These are phyloP conservation scores for Canariomyces notabilis DNA, from an alignment of 2,329 filamentous ascomycete genomes.

Conservation along the genomic window DNA sequence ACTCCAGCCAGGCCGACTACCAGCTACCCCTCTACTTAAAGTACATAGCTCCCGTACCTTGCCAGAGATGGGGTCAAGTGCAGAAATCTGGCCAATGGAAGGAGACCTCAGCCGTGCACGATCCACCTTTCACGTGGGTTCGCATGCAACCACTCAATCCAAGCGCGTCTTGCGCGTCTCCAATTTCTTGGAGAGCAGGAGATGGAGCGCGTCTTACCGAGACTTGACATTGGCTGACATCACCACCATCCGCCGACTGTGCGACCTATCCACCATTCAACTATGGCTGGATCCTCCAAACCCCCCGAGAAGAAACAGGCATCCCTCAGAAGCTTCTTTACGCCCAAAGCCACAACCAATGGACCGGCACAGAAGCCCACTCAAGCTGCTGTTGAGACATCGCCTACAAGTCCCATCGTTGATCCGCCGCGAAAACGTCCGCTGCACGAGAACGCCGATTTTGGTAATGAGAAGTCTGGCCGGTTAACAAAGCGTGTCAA, in stretches of 20 bases:
- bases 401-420: conserved; percentile 23
- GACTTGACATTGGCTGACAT: conserved; percentile 17
- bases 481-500: conserved; percentile 43
- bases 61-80: not conserved
- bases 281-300: conserved; percentile 38
- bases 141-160: conserved; percentile 5
- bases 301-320: conserved; percentile 62
- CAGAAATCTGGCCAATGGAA: not conserved
- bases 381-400: too few species aligned
- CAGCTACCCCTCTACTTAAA: too few species aligned
- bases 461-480: conserved; percentile 37
- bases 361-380: conserved; percentile 29
- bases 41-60: too few species aligned
- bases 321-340: conserved; percentile 83
- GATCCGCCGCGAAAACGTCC: conserved; percentile 44
- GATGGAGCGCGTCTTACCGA: conserved; percentile 8
- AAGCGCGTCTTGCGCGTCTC: conserved; percentile 16
- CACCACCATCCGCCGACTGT: conserved; percentile 7
- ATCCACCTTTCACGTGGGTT: not conserved
- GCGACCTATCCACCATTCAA: conserved; percentile 1
- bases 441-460: conserved; percentile 43
- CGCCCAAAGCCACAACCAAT: conserved; percentile 50
- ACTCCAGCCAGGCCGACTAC: too few species aligned
- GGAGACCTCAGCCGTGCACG: not conserved
- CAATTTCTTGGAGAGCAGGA: not conserved